These are phyloP conservation scores for Hevea brasiliensis DNA, from an alignment of 345 rosid genomes.

Conservation along the genomic window DNA sequence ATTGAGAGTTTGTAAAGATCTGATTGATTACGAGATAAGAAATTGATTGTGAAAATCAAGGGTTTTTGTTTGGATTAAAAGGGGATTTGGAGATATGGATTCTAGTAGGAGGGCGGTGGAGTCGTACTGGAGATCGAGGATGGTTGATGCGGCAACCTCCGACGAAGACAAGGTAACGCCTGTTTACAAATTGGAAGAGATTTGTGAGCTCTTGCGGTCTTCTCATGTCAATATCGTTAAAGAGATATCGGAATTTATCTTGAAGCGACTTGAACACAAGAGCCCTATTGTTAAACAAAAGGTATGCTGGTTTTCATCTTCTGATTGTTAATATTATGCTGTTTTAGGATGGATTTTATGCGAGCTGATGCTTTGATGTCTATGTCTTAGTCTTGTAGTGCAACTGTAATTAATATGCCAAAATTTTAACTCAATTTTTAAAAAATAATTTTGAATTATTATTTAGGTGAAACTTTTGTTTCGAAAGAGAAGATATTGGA, in stretches of 20 bases:
- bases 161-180: conserved; percentile 94
- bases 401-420: background rate
- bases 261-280: conserved; percentile 88
- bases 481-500: background rate
- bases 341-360: conserved; percentile 2
- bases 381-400: too few species aligned
- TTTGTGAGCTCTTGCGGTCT: conserved; percentile 85
- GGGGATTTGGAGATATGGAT: conserved; percentile 51
- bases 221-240: conserved; percentile 81
- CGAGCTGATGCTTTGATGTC: background rate
- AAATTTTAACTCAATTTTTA: background rate
- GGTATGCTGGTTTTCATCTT: conserved; percentile 38
- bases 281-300: conserved; percentile 94
- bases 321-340: background rate
- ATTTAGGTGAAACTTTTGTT: background rate
- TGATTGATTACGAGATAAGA: conserved; percentile 1
- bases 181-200: conserved; percentile 91
- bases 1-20: background rate
- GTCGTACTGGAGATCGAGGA: conserved; percentile 94
- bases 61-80: background rate
- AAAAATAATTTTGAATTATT: background rate
- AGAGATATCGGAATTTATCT: conserved; percentile 78
- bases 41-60: background rate
- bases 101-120: conserved; percentile 99
- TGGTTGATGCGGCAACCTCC: conserved; percentile 87